Evolutionary conservation across 331 rosid genomes (phyloP), one percentile per base, ranked within the genome.

Genomic region (Acacia concinna): DNA sequence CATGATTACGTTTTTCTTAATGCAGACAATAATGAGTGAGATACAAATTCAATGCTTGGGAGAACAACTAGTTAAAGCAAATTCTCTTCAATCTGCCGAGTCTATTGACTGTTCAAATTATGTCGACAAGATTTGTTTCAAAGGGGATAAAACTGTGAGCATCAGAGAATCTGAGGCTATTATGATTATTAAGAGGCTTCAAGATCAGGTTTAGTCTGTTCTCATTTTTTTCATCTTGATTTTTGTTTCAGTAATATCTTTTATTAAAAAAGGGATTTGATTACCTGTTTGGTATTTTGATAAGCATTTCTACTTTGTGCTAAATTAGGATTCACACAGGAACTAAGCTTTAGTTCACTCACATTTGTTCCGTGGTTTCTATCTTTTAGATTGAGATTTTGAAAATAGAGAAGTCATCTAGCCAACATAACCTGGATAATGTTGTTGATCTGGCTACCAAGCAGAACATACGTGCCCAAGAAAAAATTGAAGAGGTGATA

Each of bases 111-210:
- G 63, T 81, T 71, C 78, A 74, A 49, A 78, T 87, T 74, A 71
- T 86, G 83, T 73, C 43, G 28, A 31, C 67, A 49, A 56, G 43
- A 77, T 81, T 32, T 57, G 78, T 64, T 62, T 46, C 68, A 79
- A 46, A 60, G 97, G 84, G 90, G 93, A 87, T 43, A 82, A 83
- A 77, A 85, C 46, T 79, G 80, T 71, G 14, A 83, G 81, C 82
- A 43, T 77, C 71, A 84, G 90, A 81, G 97, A 89, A 76, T 82
- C 88, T 0, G 98, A 95, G 68, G 87, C 94, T 73, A 89, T 90
- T 84, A 83, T 88, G 81, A 88, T 93, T 79, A 95, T 93, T 82
- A 90, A 93, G 85, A 83, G 87, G 74, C 98, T 95, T 87, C 94
- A 91, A 90, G 98, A 93, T 69, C 93, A 93, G 94, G 98, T 93